Percentiles rank a stretch among this genome's conserved stretches.
Evolutionary conservation across 2,329 filamentous ascomycete species (phyloP).

Genomic region (Eurotiales sp.): DNA sequence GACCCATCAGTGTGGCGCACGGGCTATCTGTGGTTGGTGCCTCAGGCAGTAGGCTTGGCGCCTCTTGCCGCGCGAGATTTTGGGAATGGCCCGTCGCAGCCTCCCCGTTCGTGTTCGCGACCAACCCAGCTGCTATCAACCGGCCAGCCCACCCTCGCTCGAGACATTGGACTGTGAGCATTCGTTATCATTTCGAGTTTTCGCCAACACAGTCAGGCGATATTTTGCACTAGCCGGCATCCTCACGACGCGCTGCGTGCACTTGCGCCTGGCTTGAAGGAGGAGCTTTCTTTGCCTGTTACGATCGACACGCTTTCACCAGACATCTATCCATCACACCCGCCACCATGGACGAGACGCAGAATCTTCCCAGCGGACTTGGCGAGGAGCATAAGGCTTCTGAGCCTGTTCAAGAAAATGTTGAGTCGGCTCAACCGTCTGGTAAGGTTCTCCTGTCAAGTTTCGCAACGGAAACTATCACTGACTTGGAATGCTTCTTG

Average conservation of each 20-base stretch:
- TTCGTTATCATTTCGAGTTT: background rate
- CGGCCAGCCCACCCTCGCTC: constrained; percentile 10
- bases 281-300: constrained; percentile 17
- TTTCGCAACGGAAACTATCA: constrained; percentile 8
- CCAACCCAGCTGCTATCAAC: constrained; percentile 7
- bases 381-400: constrained; percentile 27
- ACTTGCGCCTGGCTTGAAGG: constrained; percentile 9
- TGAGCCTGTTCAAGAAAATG: constrained; percentile 26
- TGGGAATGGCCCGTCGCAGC: constrained; percentile 15
- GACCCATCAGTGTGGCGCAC: constrained; percentile 3
- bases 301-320: constrained; percentile 28
- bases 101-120: constrained; percentile 16
- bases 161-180: constrained; percentile 6
- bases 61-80: constrained; percentile 19
- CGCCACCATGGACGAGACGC: constrained; percentile 36
- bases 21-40: constrained; percentile 11
- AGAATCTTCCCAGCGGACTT: constrained; percentile 23
- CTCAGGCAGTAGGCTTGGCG: constrained; percentile 1
- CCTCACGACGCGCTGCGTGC: constrained; percentile 11
- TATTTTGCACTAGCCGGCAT: background rate
- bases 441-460: constrained; percentile 22
- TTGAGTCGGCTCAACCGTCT: constrained; percentile 25
- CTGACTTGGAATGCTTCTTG: constrained; percentile 20
- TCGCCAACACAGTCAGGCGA: background rate
- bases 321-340: constrained; percentile 23